Percentiles rank a stretch among this genome's conserved stretches.
Conservation (phyloP, 2,329 filamentous ascomycete species). For the Coniochaeta sp. region DNA sequence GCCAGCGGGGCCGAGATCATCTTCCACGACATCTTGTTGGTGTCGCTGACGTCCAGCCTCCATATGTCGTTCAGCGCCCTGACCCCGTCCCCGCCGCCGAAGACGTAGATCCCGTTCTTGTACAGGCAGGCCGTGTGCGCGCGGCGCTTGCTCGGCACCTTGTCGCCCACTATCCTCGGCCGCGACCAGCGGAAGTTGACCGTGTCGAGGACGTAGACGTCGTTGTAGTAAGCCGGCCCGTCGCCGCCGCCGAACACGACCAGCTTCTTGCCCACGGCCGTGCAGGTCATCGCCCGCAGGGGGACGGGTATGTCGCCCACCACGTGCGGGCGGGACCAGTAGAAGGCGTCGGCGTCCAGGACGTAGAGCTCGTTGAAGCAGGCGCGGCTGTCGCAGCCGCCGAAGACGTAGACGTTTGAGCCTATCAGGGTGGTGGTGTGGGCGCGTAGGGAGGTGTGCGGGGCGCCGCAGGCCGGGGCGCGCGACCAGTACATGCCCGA, state of each 20-base stretch:
- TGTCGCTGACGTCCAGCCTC: slow-evolving; percentile 62
- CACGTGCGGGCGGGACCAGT: slow-evolving; percentile 60
- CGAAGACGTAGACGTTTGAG: slow-evolving; percentile 61
- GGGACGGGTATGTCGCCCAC: slow-evolving; percentile 58
- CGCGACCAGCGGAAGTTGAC: slow-evolving; percentile 60
- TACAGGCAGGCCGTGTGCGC: slow-evolving; percentile 66
- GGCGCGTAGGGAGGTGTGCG: slow-evolving; percentile 54
- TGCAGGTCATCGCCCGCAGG: slow-evolving; percentile 64
- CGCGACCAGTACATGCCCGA: slow-evolving; percentile 68
- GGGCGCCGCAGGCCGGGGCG: slow-evolving; percentile 54
- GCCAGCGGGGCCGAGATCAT: slow-evolving; percentile 43
- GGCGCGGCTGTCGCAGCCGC: slow-evolving; percentile 57
- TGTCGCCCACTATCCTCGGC: slow-evolving; percentile 51
- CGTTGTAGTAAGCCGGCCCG: slow-evolving; percentile 64
- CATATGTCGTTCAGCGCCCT: slow-evolving; percentile 64
- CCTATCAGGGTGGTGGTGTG: slow-evolving; percentile 61
- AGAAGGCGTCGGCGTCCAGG: slow-evolving; percentile 61
- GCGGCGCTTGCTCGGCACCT: slow-evolving; percentile 51
- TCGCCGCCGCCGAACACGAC: slow-evolving; percentile 65
- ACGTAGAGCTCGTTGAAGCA: slow-evolving; percentile 67
- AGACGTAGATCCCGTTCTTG: slow-evolving; percentile 65
- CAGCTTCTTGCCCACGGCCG: slow-evolving; percentile 62
- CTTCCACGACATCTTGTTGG: slow-evolving; percentile 61
- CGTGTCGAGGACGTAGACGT: slow-evolving; percentile 65
- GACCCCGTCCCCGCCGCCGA: slow-evolving; percentile 64